Base-by-base conservation (phyloP, 805 yeast species). In the Scheffersomyces lignosus region DNA sequence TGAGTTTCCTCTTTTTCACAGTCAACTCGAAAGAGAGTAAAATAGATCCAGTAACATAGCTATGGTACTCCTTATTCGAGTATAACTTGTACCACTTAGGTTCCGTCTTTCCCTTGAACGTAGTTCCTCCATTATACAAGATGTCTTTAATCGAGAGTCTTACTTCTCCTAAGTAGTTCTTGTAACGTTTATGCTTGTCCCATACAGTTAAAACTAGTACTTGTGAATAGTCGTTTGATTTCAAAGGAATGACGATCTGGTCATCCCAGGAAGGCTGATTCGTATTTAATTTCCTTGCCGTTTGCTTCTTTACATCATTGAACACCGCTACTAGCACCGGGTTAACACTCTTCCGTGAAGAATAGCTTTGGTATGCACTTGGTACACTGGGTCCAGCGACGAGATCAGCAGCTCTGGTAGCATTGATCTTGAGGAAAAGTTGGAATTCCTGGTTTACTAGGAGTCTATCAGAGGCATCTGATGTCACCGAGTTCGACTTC, bases 31-130 rank as follows among this genome's bases (percentile, higher is more conserved):
- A 66, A 24, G 72, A 67, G 7, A 71, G 34, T 15, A 71, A 54
- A 10, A 76, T 37, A 0, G 77, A 70, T 0, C 81, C 81, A 1
- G 78, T 72, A 9, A 74, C 73, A 48, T 62, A 76, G 10, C 68
- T 54, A 26, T 66, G 64, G 36, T 67, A 54, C 1, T 58, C 50
- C 29, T 52, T 56, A 15, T 66, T 66, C 5, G 77, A 70, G 33
- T 64, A 62, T 5, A 76, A 51, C 41, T 64, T 62, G 46, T 65
- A 70, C 79, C 79, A 76, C 33, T 65, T 60, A 7, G 73, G 49
- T 2, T 60, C 65, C 2, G 60, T 56, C 12, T 44, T 41, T 18
- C 42, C 29, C 4, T 28, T 29, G 34, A 54, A 44, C 9, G 7
- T 20, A 6, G 38, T 40, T 9, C 40, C 41, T 10, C 36, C 43